These are phyloP conservation scores for Dactylellina cionopaga DNA, from an alignment of 2,329 filamentous ascomycete species.

Conservation along the genomic window DNA sequence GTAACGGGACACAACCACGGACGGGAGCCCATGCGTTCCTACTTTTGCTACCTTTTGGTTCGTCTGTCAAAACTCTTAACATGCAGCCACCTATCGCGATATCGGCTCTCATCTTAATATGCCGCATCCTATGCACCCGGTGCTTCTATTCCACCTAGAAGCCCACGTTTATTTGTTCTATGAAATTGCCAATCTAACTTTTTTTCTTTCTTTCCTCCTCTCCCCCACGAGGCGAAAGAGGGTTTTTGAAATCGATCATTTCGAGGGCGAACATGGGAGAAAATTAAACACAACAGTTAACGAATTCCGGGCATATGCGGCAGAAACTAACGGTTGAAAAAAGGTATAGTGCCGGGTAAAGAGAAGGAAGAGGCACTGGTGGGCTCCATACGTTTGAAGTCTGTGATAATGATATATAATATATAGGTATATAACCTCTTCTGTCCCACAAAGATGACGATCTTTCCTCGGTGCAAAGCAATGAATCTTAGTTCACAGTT, in stretches of 20 bases:
- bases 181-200: conserved; percentile 8
- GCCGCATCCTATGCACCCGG: conserved; percentile 38
- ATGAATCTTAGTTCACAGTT: neutral
- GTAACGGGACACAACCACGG: conserved; percentile 21
- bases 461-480: neutral
- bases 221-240: neutral
- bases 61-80: conserved; percentile 33
- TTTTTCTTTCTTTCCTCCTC: neutral
- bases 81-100: conserved; percentile 49
- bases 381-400: neutral
- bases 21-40: conserved; percentile 11
- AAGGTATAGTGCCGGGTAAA: too few species aligned
- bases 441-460: neutral
- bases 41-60: conserved; percentile 15
- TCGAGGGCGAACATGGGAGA: too few species aligned
- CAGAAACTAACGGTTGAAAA: conserved; percentile 1
- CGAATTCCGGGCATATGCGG: too few species aligned
- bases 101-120: conserved; percentile 29
- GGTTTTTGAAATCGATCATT: too few species aligned
- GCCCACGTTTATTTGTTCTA: too few species aligned
- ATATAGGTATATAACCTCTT: neutral
- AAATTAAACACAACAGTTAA: too few species aligned
- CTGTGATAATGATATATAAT: neutral
- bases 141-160: too few species aligned
- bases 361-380: too few species aligned